Conservation (phyloP, 192 early-diverging fungal species). For the Nowakowskiella sp. region DNA sequence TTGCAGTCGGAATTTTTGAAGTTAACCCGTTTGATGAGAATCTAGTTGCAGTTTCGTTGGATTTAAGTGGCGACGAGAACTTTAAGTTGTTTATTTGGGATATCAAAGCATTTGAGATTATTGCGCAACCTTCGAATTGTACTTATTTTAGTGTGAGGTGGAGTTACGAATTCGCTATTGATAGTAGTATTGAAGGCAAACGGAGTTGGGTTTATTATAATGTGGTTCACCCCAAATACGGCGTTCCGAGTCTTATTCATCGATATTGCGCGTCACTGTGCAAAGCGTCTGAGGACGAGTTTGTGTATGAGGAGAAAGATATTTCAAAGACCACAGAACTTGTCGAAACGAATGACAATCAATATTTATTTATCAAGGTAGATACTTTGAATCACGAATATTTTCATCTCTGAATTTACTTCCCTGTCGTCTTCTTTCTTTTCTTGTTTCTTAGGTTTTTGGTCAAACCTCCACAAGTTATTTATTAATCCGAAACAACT, state of each 20-base stretch:
- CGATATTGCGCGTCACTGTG: conserved; percentile 7
- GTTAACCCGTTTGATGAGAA: conserved; percentile 11
- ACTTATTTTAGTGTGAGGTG: conserved; percentile 36
- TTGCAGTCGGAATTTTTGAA: conserved; percentile 33
- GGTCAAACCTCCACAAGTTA: conserved; percentile 31
- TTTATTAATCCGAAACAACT: background rate
- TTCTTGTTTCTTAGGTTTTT: conserved; percentile 9
- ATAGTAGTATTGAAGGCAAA: background rate
- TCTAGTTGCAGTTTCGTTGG: conserved; percentile 30
- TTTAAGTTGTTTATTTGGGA: conserved; percentile 18
- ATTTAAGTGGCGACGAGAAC: conserved; percentile 26
- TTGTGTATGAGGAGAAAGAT: conserved; percentile 30
- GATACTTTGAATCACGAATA: background rate
- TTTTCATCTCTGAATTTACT: background rate
- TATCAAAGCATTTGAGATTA: background rate
- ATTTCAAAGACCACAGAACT: conserved; percentile 24
- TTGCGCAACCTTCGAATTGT: background rate
- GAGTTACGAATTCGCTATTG: background rate
- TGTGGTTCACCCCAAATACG: conserved; percentile 23
- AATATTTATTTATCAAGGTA: conserved; percentile 26
- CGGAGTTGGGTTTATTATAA: conserved; percentile 32
- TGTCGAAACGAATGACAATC: conserved; percentile 15
- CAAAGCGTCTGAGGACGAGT: conserved; percentile 6
- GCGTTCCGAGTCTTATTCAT: conserved; percentile 18
- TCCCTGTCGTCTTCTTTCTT: background rate